These are phyloP conservation scores for Hysterium pulicare DNA, from an alignment of 2,329 filamentous ascomycete genomes.

Conservation along the genomic window DNA sequence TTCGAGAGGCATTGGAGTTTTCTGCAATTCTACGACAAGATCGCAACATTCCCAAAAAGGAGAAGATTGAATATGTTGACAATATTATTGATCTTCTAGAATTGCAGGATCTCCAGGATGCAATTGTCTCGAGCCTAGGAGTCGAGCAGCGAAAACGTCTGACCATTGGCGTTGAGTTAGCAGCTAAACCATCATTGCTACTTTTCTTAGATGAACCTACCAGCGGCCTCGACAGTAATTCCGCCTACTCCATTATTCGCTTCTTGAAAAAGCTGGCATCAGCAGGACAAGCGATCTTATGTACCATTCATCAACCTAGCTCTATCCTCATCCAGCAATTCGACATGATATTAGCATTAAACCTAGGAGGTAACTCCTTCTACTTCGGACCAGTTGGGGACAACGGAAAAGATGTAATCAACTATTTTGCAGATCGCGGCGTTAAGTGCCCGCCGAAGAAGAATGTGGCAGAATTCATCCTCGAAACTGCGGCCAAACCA, in stretches of 20 bases:
- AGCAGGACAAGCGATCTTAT: slow-evolving; percentile 62
- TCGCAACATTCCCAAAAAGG: slow-evolving; percentile 49
- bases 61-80: slow-evolving; percentile 66
- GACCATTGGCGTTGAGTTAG: slow-evolving; percentile 69
- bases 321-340: slow-evolving; percentile 61
- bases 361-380: slow-evolving; percentile 57
- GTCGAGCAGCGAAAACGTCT: slow-evolving; percentile 70
- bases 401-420: slow-evolving; percentile 24
- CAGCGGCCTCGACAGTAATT: slow-evolving; percentile 66
- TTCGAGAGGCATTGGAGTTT: slow-evolving; percentile 67
- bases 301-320: slow-evolving; percentile 66
- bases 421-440: slow-evolving; percentile 50
- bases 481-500: neutral
- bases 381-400: slow-evolving; percentile 58
- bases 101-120: slow-evolving; percentile 63
- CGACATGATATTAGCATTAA: slow-evolving; percentile 58
- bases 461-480: slow-evolving; percentile 2
- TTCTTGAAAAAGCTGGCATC: slow-evolving; percentile 66
- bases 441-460: slow-evolving; percentile 11
- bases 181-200: slow-evolving; percentile 58
- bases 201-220: slow-evolving; percentile 73
- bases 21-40: slow-evolving; percentile 64
- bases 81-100: slow-evolving; percentile 65
- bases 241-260: slow-evolving; percentile 64
- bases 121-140: slow-evolving; percentile 61